Evolutionary conservation across 306 rosid genomes (phyloP).

Genomic region (Dryas drummondii): DNA sequence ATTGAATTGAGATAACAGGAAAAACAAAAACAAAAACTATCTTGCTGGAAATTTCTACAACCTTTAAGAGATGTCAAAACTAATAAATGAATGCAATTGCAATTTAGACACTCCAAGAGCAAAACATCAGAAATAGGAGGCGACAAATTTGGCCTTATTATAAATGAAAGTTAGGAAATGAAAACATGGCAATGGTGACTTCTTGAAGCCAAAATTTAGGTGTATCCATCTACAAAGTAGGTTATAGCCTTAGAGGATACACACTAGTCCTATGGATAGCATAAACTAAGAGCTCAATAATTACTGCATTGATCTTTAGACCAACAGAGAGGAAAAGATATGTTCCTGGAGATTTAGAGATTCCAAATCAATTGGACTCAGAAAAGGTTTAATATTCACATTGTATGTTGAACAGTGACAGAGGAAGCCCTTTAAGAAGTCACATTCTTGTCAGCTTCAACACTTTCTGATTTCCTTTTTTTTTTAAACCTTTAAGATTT

Average conservation of each 20-base stretch:
- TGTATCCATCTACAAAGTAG: no score
- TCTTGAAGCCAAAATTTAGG: no score
- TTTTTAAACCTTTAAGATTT: background rate
- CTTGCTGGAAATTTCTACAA: background rate
- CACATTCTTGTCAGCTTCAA: no score
- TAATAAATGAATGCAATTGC: background rate
- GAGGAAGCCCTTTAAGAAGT: no score
- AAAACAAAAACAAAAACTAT: background rate
- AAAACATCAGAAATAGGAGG: background rate
- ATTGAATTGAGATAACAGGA: background rate
- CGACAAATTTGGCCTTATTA: no score
- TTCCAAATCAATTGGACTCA: background rate
- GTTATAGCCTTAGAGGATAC: no score
- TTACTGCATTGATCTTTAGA: no score
- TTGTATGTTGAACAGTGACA: no score
- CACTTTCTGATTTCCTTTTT: background rate
- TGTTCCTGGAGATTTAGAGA: background rate
- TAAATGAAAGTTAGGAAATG: no score
- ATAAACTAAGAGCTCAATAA: no score
- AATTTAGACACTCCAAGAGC: background rate
- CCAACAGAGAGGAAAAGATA: background rate
- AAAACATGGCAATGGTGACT: no score
- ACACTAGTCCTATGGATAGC: no score
- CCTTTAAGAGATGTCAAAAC: background rate
- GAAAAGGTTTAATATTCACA: background rate